Percentiles rank a stretch among this genome's conserved stretches.
phyloP scores from a whole-genome alignment of 805 yeast species.

The Metschnikowia noctiluminum region DNA sequence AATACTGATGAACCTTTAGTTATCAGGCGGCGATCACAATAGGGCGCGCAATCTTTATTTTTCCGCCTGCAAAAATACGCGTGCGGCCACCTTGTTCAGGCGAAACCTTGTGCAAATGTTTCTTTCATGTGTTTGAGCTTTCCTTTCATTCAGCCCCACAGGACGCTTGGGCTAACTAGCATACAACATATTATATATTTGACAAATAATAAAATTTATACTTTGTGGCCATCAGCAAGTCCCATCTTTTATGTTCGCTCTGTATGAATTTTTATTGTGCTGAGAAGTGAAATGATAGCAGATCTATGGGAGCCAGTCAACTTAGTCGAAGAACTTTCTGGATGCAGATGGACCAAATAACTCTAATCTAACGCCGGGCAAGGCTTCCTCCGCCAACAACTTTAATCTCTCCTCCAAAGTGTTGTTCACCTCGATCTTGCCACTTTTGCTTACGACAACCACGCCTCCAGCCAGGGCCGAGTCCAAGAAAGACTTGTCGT shows the following conservation, averaged over 20 bases:
- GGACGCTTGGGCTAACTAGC: too few species aligned
- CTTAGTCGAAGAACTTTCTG: constrained; percentile 86
- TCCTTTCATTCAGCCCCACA: too few species aligned
- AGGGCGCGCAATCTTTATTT: too few species aligned
- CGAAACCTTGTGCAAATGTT: too few species aligned
- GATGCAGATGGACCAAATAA: constrained; percentile 80
- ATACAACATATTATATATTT: too few species aligned
- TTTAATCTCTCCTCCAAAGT: constrained; percentile 92
- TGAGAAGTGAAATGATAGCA: constrained; percentile 9
- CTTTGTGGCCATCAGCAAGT: too few species aligned
- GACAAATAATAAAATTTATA: too few species aligned
- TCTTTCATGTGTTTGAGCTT: too few species aligned
- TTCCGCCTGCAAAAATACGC: too few species aligned
- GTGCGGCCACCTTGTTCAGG: too few species aligned
- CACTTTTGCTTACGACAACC: constrained; percentile 61
- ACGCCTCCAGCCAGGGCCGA: constrained; percentile 83
- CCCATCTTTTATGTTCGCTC: not conserved
- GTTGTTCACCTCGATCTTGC: constrained; percentile 86
- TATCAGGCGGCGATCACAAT: too few species aligned
- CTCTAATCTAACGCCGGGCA: constrained; percentile 90
- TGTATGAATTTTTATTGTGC: constrained; percentile 6
- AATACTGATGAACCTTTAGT: too few species aligned
- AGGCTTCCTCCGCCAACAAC: constrained; percentile 74
- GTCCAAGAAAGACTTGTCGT: constrained; percentile 55
- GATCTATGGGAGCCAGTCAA: constrained; percentile 3